phyloP scores from a whole-genome alignment of 2,329 filamentous ascomycete genomes.

The Microsporum ferrugineum region DNA sequence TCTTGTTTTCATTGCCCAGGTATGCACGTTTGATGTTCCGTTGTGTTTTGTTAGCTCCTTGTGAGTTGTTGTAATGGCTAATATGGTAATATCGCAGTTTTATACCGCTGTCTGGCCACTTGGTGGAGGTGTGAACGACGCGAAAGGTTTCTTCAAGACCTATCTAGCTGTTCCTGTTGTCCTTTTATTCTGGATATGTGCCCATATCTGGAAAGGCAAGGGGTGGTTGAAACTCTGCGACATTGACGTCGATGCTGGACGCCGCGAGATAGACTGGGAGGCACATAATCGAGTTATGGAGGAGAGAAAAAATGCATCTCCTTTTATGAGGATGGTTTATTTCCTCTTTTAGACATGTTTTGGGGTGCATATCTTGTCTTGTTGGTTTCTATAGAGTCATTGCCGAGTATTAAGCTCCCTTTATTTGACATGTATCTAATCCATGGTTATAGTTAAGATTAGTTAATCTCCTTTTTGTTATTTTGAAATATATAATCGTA shows the following conservation, averaged over 20 bases:
- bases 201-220: constrained; percentile 54
- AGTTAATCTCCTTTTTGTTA: neutral
- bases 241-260: constrained; percentile 57
- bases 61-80: neutral
- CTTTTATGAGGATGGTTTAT: constrained; percentile 11
- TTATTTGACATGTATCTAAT: neutral
- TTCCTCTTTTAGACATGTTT: constrained; percentile 8
- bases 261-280: constrained; percentile 55
- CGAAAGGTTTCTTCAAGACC: constrained; percentile 22
- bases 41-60: neutral
- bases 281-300: constrained; percentile 40
- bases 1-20: constrained; percentile 42
- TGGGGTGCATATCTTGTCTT: neutral
- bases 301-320: constrained; percentile 7
- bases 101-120: constrained; percentile 22
- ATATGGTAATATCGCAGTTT: constrained; percentile 12
- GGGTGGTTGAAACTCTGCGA: constrained; percentile 48
- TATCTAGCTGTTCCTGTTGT: constrained; percentile 24
- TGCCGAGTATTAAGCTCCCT: neutral
- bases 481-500: neutral
- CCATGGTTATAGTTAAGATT: neutral
- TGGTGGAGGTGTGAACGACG: constrained; percentile 12
- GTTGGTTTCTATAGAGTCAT: neutral
- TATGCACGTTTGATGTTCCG: constrained; percentile 10
- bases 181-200: constrained; percentile 41